Base-by-base conservation (phyloP, 768 basidiomycete species). In the Lactarius hatsudake region DNA sequence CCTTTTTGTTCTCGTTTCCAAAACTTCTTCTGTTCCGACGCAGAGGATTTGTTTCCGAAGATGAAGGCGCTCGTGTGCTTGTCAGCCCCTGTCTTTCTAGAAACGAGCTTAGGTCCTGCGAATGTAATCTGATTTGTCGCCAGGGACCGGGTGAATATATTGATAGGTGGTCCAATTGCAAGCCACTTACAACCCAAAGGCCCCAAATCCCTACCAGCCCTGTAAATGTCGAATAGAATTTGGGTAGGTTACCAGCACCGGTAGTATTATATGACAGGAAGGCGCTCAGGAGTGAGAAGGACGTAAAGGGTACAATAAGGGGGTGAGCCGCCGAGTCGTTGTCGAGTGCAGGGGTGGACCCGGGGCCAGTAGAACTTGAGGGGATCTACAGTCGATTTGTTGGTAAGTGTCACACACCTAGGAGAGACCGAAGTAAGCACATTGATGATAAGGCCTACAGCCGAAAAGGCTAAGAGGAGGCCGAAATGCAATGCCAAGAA, bases 41-140 rank as follows among this genome's bases (percentile, higher is more conserved):
- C 76, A 65, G 77, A 74, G 13, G 74, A 69, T 71, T 83, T 89
- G 79, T 92, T 94, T 2, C 89, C 85, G 73, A 94, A 94, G 26
- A 93, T 78, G 75, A 93, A 93, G 5, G 86, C 73, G 18, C 90
- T 92, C 5, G 91, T 94, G 68, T 84, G 85, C 73, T 93, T 93
- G 77, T 93, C 90, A 23, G 90, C 87, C 20, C 91, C 92, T 6
- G 91, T 93, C 71, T 84, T 89, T 74, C 83, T 85, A 38, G 90
- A 91, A 57, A 84, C 75, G 45, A 78, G 74, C 30, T 81, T 79
- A 15, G 88, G 80, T 30, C 82, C 81, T 48, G 84, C 82, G 72
- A 93, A 91, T 59, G 86, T 72, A 57, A 88, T 80, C 89, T 90
- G 71, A 18, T 23, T 26, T 18, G 12, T 32, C 53, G 18, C 64